phyloP scores from a whole-genome alignment of 2,329 filamentous ascomycete species.

The Rhinocladiella similis region DNA sequence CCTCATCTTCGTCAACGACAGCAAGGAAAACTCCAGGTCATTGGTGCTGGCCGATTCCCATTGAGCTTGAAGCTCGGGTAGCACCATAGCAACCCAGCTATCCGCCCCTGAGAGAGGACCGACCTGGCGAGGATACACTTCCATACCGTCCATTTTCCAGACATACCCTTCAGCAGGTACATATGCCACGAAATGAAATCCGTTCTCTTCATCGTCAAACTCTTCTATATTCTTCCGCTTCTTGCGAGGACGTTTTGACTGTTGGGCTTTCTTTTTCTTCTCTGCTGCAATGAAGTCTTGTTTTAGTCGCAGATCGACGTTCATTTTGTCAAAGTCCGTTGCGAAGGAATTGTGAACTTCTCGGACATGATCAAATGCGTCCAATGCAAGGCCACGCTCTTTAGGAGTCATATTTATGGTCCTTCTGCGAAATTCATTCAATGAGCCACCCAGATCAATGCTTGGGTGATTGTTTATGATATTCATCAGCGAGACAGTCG shows the following conservation, averaged over 20 bases:
- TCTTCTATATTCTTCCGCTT: constrained; percentile 45
- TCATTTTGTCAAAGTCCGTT: constrained; percentile 45
- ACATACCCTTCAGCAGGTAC: constrained; percentile 72
- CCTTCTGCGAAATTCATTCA: constrained; percentile 70
- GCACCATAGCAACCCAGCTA: constrained; percentile 22
- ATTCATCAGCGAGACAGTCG: constrained; percentile 88
- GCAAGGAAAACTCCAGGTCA: constrained; percentile 22
- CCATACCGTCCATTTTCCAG: constrained; percentile 88
- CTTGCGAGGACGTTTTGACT: constrained; percentile 26
- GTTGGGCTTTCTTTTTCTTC: constrained; percentile 37
- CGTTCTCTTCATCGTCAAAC: constrained; percentile 57
- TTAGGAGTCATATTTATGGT: constrained; percentile 69
- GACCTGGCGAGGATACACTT: constrained; percentile 67
- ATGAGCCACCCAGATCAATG: constrained; percentile 67
- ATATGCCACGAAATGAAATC: constrained; percentile 88
- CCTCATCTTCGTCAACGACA: constrained; percentile 17
- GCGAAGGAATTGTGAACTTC: constrained; percentile 86
- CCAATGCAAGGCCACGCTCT: constrained; percentile 73
- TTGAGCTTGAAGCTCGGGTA: constrained; percentile 18
- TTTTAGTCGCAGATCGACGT: constrained; percentile 44
- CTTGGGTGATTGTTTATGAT: constrained; percentile 81
- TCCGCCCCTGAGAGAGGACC: constrained; percentile 38
- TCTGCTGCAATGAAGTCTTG: constrained; percentile 47
- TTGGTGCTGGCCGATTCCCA: constrained; percentile 11
- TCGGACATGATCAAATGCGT: constrained; percentile 73